These are phyloP conservation scores for Fraxinus baroniana DNA, from an alignment of 305 asterid species.

Conservation along the genomic window DNA sequence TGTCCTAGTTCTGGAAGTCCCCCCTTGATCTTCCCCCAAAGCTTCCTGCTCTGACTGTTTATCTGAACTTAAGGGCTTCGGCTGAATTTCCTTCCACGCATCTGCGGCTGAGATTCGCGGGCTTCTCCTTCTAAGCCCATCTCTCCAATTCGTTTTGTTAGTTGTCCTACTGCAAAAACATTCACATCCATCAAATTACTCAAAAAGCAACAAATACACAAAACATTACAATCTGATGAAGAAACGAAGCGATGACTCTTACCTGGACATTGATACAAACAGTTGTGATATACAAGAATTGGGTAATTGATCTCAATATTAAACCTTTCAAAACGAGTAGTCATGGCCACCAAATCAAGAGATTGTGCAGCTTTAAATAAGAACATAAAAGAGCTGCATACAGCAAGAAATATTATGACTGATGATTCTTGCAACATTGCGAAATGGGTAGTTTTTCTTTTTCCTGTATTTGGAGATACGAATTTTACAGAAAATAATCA, in stretches of 20 bases:
- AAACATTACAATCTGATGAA: neutral
- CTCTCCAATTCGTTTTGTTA: constrained; percentile 25
- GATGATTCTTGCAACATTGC: neutral
- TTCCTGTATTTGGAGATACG: constrained; percentile 28
- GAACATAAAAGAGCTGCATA: neutral
- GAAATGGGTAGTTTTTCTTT: constrained; percentile 17
- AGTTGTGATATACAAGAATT: neutral
- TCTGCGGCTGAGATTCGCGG: constrained; percentile 52
- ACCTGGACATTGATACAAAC: constrained; percentile 21
- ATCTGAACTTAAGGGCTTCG: neutral
- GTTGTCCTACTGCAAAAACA: constrained; percentile 15
- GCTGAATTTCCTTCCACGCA: constrained; percentile 28
- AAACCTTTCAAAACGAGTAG: neutral
- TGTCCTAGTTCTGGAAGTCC: constrained; percentile 16
- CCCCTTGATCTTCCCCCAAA: neutral
- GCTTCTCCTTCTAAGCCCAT: constrained; percentile 47
- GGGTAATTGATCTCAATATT: neutral
- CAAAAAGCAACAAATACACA: too few species aligned
- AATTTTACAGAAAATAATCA: neutral
- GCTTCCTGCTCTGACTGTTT: constrained; percentile 13
- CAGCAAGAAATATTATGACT: constrained; percentile 3
- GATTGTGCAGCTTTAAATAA: constrained; percentile 7
- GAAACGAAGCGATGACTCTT: neutral
- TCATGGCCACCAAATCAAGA: constrained; percentile 1
- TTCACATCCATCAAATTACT: neutral